These are phyloP conservation scores for Brachypodium distachyon DNA, from an alignment of 202 grass and related monocot species.

Conservation along the genomic window DNA sequence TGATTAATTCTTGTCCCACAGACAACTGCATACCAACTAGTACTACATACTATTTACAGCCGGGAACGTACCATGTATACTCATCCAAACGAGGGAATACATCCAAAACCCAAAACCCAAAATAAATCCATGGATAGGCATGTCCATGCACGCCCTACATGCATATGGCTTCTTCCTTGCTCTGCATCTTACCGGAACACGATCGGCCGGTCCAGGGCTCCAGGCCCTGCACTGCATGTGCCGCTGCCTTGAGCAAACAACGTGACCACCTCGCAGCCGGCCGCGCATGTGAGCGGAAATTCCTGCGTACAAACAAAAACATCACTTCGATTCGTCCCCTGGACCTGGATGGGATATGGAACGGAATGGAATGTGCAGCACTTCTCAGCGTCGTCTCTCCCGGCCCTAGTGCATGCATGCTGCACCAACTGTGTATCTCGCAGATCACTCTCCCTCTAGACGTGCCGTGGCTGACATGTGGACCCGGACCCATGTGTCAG, in stretches of 20 bases:
- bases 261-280: slow-evolving; percentile 17
- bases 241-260: not conserved
- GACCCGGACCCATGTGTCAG: too few species aligned
- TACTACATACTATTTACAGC: not conserved
- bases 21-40: too few species aligned
- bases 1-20: too few species aligned
- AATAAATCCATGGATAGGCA: not conserved
- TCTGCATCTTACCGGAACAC: not conserved
- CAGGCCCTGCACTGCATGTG: not conserved
- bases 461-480: too few species aligned
- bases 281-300: not conserved
- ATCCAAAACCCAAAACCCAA: not conserved
- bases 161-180: not conserved
- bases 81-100: not conserved
- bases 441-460: too few species aligned
- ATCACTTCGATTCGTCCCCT: not conserved
- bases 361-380: not conserved
- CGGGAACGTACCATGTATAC: not conserved
- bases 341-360: not conserved
- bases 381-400: too few species aligned
- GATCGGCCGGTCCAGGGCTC: not conserved
- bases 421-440: too few species aligned
- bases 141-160: not conserved
- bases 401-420: too few species aligned
- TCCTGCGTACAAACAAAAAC: not conserved